phyloP scores from a whole-genome alignment of 208 protist genomes.

The Acanthamoeba culbertsoni region DNA sequence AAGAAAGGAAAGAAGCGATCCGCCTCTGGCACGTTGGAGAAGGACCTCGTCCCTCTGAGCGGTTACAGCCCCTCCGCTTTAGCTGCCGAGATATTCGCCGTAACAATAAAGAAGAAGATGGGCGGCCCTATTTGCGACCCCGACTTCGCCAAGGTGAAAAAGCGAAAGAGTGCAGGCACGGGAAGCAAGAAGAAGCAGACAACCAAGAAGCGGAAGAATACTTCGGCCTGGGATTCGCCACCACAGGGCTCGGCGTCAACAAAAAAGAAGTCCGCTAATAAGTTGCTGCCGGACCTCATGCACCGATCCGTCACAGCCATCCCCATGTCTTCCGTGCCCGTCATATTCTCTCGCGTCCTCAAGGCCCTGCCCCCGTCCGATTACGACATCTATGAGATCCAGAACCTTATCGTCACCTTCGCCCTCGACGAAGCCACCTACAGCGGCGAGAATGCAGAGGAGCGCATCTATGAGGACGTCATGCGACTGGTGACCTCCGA shows the following conservation, averaged over 20 bases:
- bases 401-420: neutral
- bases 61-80: neutral
- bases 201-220: neutral
- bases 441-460: neutral
- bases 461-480: constrained; percentile 16
- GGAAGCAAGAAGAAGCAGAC: neutral
- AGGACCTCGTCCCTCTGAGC: neutral
- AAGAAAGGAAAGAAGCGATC: neutral
- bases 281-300: neutral
- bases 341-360: neutral
- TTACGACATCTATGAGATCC: constrained; percentile 36
- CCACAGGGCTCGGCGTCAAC: neutral
- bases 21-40: neutral
- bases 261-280: neutral
- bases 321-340: neutral
- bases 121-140: neutral
- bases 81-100: neutral
- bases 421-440: neutral
- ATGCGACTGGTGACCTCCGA: neutral
- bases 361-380: neutral
- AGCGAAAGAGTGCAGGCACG: neutral
- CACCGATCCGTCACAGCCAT: neutral
- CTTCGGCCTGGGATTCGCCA: neutral
- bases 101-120: constrained; percentile 47
- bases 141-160: neutral